phyloP scores from a whole-genome alignment of 768 basidiomycete genomes.

The Scleroderma citrinum region DNA sequence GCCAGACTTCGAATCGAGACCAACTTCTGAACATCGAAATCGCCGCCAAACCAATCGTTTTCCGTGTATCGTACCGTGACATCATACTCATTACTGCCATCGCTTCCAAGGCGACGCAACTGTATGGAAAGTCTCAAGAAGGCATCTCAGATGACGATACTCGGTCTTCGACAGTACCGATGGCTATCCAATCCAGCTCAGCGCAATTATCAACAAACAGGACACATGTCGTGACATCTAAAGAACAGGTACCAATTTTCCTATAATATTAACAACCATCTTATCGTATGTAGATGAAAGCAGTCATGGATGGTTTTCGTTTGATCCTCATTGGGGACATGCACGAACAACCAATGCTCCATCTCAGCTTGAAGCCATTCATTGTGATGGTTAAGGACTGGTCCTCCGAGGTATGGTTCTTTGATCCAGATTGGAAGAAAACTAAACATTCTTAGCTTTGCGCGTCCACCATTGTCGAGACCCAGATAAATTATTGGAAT shows the following conservation, averaged over 20 bases:
- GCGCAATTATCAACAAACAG: constrained; percentile 17
- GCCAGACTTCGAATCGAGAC: constrained; percentile 59
- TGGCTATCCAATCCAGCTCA: constrained; percentile 2
- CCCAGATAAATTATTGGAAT: constrained; percentile 93
- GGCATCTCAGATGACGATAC: constrained; percentile 5
- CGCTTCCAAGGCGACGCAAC: constrained; percentile 77
- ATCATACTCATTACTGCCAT: constrained; percentile 85
- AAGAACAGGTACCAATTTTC: constrained; percentile 61
- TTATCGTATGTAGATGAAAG: constrained; percentile 55
- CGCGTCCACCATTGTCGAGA: constrained; percentile 75
- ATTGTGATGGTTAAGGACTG: constrained; percentile 82
- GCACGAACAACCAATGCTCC: constrained; percentile 91
- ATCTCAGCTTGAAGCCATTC: constrained; percentile 84
- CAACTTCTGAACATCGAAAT: constrained; percentile 82
- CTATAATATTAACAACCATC: neutral
- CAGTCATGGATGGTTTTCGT: constrained; percentile 85
- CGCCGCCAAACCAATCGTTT: constrained; percentile 74
- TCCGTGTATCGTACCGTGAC: constrained; percentile 94
- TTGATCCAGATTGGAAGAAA: neutral
- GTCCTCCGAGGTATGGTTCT: constrained; percentile 71
- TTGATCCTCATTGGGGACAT: constrained; percentile 91
- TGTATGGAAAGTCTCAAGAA: constrained; percentile 49
- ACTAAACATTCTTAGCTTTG: constrained; percentile 60
- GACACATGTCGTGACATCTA: constrained; percentile 56
- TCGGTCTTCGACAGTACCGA: constrained; percentile 6